Base-by-base conservation (phyloP, 108 stramenopile genomes). In the Conticribra weissflogii region DNA sequence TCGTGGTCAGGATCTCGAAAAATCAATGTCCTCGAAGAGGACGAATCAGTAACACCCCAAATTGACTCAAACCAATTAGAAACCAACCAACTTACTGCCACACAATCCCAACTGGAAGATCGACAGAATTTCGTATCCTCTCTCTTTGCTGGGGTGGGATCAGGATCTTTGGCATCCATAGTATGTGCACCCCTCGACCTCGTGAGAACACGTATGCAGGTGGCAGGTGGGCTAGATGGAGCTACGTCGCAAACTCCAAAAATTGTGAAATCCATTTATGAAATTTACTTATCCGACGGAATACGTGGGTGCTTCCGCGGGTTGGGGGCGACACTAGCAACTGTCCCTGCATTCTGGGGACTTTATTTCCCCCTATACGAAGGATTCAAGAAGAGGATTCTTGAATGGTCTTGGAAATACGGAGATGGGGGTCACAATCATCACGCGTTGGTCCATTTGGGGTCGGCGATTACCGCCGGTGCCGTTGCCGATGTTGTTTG, bases 291-390 rank as follows among this genome's bases (percentile, higher is more conserved):
- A 70, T 82, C 29, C 59, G 93, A 97, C 56, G 96, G 96, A 17
- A 66, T 77, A 12, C 49, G 62, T 32, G 96, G 96, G 16, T 86
- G 86, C 71, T 95, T 97, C 78, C 89, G 93, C n/a, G 96, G 96
- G 45, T 76, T 95, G 50, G 89, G 89, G 14, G 87, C 92, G 2
- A 93, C 96, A 2, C 74, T 97, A 54, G 74, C 88, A 16, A 97
- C 93, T 1, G 94, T 95, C 8, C 96, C 96, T 18, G 61, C 88
- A 8, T 97, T 97, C 71, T 97, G 96, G 96, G 93, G 96, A 0
- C 74, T 94, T 0, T 95, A 97, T 52, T 90, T 85, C 54, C 84
- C 84, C 0, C 22, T 83, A 44, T 87, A 87, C 54, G 86, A 86
- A 73, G 36, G 56, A 5, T 51, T 74, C 27, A 88, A 84, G 56